Evolutionary conservation across 2,329 filamentous ascomycete genomes (phyloP), one percentile per base, ranked within the genome.

Genomic region (Fusarium continuum): DNA sequence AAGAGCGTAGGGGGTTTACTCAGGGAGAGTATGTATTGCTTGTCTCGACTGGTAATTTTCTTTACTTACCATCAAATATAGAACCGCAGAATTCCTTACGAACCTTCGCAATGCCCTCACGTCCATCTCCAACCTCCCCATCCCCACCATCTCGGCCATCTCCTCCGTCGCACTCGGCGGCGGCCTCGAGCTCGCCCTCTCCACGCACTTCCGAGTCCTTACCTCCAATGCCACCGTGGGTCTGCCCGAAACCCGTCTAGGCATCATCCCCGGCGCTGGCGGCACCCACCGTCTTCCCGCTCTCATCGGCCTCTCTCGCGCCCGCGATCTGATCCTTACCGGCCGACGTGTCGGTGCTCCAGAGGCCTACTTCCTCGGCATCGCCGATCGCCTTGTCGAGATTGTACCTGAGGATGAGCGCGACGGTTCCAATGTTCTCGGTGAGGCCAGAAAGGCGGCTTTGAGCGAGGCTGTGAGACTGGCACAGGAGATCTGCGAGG

Each of bases 261-360:
- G 91, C 52, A 99, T 99, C 74, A 91, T 99, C 65, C 95, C 95
- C 4, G 95, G 95, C 56, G 95, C 94, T 3, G 95, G 95, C 36
- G 95, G 94, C 58, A 98, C 94, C 1, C 92, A 92, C 76, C 89
- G 95, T 9, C 87, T 99, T 1, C 92, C 93, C 2, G 85, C 84
- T 8, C 78, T 99, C 17, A 89, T 99, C 65, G 95, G 95, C 6
- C 79, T 90, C 20, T 82, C 84, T 22, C 88, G 93, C 51, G 95
- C 95, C n/a, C 85, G 93, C 45, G 94, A 99, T 76, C 80, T 98
- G 70, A 90, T 98, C 46, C 82, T 98, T 8, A 98, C 94, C 0
- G 95, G 95, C 4, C 86, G 95, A n/a, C 84, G 92, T 36, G 91
- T 99, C 11, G 83, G 84, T 8, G 94, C 88, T 0, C 81, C 91